A percentile compares a stretch with the other conserved stretches of the same genome.
phyloP scores from a whole-genome alignment of 2,329 filamentous ascomycete species.

The Talaromyces sp. region DNA sequence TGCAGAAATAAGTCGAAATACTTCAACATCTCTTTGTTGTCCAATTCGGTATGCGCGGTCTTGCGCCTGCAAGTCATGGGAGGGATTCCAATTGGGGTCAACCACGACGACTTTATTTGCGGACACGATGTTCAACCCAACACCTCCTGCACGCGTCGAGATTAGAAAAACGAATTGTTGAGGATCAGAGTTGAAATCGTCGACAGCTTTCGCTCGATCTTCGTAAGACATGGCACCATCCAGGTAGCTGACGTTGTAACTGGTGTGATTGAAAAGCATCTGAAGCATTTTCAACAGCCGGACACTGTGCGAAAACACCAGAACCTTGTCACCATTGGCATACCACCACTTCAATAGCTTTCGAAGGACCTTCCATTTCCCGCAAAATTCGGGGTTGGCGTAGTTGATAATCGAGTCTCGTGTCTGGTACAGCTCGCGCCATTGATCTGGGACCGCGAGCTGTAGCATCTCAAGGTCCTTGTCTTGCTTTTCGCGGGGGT shows the following conservation, averaged over 20 bases:
- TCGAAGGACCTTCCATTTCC: constrained; percentile 91
- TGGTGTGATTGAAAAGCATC: constrained; percentile 79
- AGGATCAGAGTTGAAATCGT: constrained; percentile 86
- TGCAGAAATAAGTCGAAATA: constrained; percentile 83
- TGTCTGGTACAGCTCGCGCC: constrained; percentile 68
- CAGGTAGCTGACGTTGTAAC: constrained; percentile 86
- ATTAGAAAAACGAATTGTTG: constrained; percentile 93
- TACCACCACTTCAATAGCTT: constrained; percentile 89
- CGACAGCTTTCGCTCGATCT: constrained; percentile 75
- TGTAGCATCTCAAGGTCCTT: constrained; percentile 72
- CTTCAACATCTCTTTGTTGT: constrained; percentile 87
- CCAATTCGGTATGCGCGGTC: constrained; percentile 95
- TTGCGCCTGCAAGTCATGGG: constrained; percentile 91
- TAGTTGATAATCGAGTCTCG: constrained; percentile 76
- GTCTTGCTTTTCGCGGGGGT: constrained; percentile 68
- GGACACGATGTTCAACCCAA: constrained; percentile 92
- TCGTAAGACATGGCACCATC: constrained; percentile 81
- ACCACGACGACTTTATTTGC: constrained; percentile 98
- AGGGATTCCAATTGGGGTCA: constrained; percentile 96
- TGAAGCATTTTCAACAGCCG: constrained; percentile 78
- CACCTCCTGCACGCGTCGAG: constrained; percentile 86
- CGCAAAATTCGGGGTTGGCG: constrained; percentile 85
- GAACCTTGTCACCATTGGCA: constrained; percentile 82
- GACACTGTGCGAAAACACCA: constrained; percentile 92
- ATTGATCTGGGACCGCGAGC: constrained; percentile 68